Evolutionary conservation across 306 rosid species (phyloP).

Genomic region (Pterocarpus santalinus): DNA sequence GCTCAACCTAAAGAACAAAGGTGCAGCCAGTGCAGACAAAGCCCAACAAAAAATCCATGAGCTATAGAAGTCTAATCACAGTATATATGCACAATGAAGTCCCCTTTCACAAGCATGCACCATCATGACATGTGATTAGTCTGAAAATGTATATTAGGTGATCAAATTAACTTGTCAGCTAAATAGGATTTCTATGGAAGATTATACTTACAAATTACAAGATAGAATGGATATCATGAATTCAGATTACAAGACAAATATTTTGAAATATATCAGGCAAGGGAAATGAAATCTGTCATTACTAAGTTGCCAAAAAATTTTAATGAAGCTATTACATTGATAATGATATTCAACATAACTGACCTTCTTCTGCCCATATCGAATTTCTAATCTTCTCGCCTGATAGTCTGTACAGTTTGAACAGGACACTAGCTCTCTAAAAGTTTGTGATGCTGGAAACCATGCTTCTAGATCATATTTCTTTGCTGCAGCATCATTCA

Average conservation of each 20-base stretch:
- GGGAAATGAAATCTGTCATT: background rate
- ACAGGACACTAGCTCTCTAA: constrained; percentile 92
- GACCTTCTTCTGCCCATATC: constrained; percentile 97
- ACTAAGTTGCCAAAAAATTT: constrained; percentile 9
- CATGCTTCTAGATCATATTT: constrained; percentile 95
- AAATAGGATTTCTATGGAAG: background rate
- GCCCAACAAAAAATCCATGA: background rate
- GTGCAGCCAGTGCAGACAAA: background rate
- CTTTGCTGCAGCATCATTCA: constrained; percentile 99
- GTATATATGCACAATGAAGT: constrained; percentile 8
- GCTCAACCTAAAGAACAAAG: background rate
- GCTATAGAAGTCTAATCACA: background rate
- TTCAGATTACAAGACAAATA: background rate
- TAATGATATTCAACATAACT: constrained; percentile 32
- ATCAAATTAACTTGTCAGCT: constrained; percentile 19
- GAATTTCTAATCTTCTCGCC: constrained; percentile 85
- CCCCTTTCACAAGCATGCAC: background rate
- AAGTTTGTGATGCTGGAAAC: constrained; percentile 92
- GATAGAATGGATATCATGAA: constrained; percentile 17
- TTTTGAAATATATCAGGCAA: background rate
- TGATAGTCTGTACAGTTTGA: constrained; percentile 98
- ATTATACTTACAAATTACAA: constrained; percentile 12
- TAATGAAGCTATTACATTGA: constrained; percentile 13
- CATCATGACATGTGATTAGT: constrained; percentile 1
- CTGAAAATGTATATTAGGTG: constrained; percentile 4